Evolutionary conservation across 2,329 filamentous ascomycete genomes (phyloP), one percentile per base, ranked within the genome.

Genomic region (Xylariaceae sp.): DNA sequence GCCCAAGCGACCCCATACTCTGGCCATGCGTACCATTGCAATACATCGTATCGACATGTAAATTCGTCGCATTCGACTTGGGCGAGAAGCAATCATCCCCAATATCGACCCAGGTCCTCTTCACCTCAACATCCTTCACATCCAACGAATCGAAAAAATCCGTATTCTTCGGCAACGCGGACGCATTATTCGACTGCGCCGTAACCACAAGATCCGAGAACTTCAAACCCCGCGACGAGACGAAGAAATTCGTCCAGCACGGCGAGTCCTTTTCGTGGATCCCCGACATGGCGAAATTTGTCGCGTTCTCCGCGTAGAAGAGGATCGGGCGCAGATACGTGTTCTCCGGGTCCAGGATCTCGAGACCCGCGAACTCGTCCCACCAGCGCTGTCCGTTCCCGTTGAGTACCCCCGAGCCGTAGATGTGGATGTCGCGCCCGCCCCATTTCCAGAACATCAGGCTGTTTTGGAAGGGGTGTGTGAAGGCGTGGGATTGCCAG

Each of bases 371-470:
- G 56, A 75, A 76, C 62, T 75, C 74, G 57, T 77, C 73, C 74
- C 74, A 77, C 75, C 75, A 77, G 4, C 72, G 64, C 67, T 76
- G 74, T 2, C 74, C 83, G 61, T 85, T 83, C 0, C 80, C 82
- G 58, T 86, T 81, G 49, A 86, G 74, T 11, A 79, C 73, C 49
- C 83, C 78, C 10, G 78, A 75, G 49, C 85, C 85, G 58, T 78
- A 82, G 64, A 87, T 84, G 62, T 79, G 82, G 68, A 87, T 82
- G 62, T 84, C 75, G 62, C 81, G 77, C 9, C 84, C 84, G 57
- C 83, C 83, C 83, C 83, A 87, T 54, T 84, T 81, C 80, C 82
- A 86, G 67, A 86, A 86, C 58, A 82, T 82, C 57, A 86, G 81
- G 2, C 79, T 83, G 62, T 78, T 75, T 64, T 78, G 74, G 65